Evolutionary conservation across 2,329 filamentous ascomycete genomes (phyloP).

Genomic region (Arachnomyces sp.): DNA sequence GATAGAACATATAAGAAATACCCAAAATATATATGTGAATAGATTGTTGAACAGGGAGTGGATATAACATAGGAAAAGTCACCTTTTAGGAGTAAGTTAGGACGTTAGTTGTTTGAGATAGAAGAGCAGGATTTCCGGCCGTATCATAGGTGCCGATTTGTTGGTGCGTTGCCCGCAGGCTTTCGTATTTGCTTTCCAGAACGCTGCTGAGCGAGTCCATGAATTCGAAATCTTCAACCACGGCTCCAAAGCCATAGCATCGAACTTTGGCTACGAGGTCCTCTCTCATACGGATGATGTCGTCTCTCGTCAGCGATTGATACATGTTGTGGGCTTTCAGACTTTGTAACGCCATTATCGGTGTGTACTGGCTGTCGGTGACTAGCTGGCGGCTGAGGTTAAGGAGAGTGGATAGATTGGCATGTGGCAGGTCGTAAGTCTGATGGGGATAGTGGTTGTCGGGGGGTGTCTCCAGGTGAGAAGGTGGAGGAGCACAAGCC

Average conservation of each 20-base stretch:
- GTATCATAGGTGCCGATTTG: too few species aligned
- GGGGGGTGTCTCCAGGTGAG: conserved; percentile 47
- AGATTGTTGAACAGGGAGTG: too few species aligned
- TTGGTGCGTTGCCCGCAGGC: too few species aligned
- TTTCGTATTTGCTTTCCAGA: conserved; percentile 47
- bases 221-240: conserved; percentile 59
- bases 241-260: conserved; percentile 77
- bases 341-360: conserved; percentile 89
- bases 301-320: conserved; percentile 53
- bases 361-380: conserved; percentile 75
- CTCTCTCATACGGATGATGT: conserved; percentile 63
- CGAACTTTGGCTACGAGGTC: conserved; percentile 72
- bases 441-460: conserved; percentile 55
- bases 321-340: conserved; percentile 65
- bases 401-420: conserved; percentile 70
- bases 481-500: conserved; percentile 76
- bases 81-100: too few species aligned
- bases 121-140: too few species aligned
- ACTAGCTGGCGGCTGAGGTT: conserved; percentile 76
- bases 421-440: conserved; percentile 70
- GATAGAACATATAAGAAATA: too few species aligned
- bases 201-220: conserved; percentile 66
- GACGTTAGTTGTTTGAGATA: too few species aligned
- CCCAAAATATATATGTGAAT: too few species aligned
- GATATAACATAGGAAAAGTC: too few species aligned